Percentiles rank a stretch among this genome's conserved stretches.
Conservation (phyloP, 2,329 filamentous ascomycete species). For the Colletotrichum gloeosporioides region DNA sequence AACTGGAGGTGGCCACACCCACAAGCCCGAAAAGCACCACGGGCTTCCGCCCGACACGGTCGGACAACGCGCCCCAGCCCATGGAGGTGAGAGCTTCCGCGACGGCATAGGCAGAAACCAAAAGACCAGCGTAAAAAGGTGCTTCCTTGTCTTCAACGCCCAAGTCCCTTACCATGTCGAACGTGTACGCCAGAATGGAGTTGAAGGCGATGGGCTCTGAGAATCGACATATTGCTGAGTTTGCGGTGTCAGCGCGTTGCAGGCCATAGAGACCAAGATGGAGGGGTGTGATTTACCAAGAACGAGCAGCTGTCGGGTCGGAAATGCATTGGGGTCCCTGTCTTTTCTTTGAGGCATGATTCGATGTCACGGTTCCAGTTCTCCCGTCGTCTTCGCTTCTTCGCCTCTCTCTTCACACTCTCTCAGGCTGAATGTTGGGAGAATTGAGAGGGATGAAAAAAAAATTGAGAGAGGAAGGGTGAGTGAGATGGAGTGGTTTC, state of each 20-base stretch:
- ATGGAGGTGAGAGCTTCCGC: conserved; percentile 48
- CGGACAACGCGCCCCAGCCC: conserved; percentile 46
- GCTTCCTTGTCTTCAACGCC: conserved; percentile 40
- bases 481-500: neutral
- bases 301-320: conserved; percentile 11
- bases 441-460: neutral
- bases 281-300: conserved; percentile 9
- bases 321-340: conserved; percentile 14
- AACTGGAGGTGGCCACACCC: conserved; percentile 40
- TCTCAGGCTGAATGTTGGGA: neutral
- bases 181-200: conserved; percentile 49
- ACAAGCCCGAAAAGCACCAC: conserved; percentile 34
- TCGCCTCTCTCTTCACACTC: neutral
- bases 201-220: conserved; percentile 51
- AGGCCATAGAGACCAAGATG: neutral
- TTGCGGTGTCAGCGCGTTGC: neutral
- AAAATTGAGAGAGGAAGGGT: neutral
- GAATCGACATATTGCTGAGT: conserved; percentile 48
- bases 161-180: conserved; percentile 44
- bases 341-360: conserved; percentile 13
- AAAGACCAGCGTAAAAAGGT: conserved; percentile 55
- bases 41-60: conserved; percentile 40
- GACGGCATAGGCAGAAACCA: conserved; percentile 48
- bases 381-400: neutral
- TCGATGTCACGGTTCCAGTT: neutral